Evolutionary conservation across 306 rosid genomes (phyloP), one percentile per base, ranked within the genome.

Genomic region (Castanopsis chinensis): DNA sequence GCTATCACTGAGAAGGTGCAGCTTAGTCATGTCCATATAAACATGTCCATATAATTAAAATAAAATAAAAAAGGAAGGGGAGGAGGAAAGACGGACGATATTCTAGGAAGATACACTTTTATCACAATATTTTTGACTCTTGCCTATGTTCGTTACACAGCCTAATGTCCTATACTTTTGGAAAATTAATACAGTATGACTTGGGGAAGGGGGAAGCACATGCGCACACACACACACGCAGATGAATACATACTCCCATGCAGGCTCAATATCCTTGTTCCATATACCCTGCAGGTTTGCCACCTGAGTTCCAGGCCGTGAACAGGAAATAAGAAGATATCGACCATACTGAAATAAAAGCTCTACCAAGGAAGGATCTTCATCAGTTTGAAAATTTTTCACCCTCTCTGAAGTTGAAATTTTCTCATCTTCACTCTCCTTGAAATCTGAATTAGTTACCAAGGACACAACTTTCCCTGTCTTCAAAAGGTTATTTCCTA

Each of bases 221-320:
- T 41, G 3, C 3, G 3, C 53, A 49, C 53, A 49, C 53, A 49
- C 53, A 45, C 81, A 71, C 55, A 19, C 6, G 30, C 79, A 75
- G 33, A 57, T 73, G 37, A 63, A 69, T 61, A 81, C 93, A 43
- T 91, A 94, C 99, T 91, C 97, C 99, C 99, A 94, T 76, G 93
- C 86, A 60, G 99, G 99, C 76, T 81, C 85, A 41, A 89, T 15
- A 23, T 92, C 87, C 69, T 92, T 72, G 90, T 91, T 94, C 99
- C 99, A 94, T 77, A 94, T 88, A 58, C 99, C 99, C 85, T 94
- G 99, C 81, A 94, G 89, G 75, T 94, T 94, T 72, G 97, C 88
- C 43, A 68, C 86, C 88, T 91, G 99, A 81, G 97, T 88, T 85
- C 97, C 95, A 56, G 97, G 93, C 55, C 97, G 90, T 13, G 99